Base-by-base conservation (phyloP, 805 yeast genomes). In the Pichia exigua region DNA sequence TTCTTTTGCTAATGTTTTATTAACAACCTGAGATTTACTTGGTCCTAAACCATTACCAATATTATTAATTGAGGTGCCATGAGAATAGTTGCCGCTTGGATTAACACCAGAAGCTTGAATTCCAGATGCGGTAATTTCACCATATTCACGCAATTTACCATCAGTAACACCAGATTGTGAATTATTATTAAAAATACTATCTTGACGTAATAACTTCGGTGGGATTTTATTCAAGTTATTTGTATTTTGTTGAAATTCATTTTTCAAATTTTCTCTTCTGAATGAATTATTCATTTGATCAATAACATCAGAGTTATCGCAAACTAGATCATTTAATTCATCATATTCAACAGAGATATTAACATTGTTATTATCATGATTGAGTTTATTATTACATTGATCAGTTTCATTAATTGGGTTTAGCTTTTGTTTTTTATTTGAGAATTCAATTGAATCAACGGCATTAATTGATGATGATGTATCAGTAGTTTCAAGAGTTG, bases 111-210 rank as follows among this genome's bases (percentile, higher is more conserved):
- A 55, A 35, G 55, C 56, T 38, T 54, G 54, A 45, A 80, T 75
- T 12, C 87, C 87, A 2, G 85, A 78, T 3, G 87, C 87, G 40
- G 77, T 77, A 48, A 81, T 73, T 57, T 82, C 85, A 48, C 75
- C 78, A 58, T 72, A 77, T 47, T 72, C 76, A 44, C 66, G 66
- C 40, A 63, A 56, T 22, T 61, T 51, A 51, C 61, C 61, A 30
- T 55, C 53, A 21, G 59, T 64, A 18, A 50, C 46, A n/a, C 41
- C 21, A 15, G 38, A 45, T 13, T 44, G 46, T 32, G 55, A 46
- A 15, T 46, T 40, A 7, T 28, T 32, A 15, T 39, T 47, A 11
- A 51, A 30, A n/a, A 41, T 26, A 26, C 48, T 51, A 32, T 51
- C 65, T 38, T 65, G 60, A 32, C 53, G 48, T 15, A 62, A 51